A percentile compares a stretch with the other conserved stretches of the same genome.
Evolutionary conservation across 2,329 filamentous ascomycete species (phyloP).

Genomic region (Talaromyces atroroseus): DNA sequence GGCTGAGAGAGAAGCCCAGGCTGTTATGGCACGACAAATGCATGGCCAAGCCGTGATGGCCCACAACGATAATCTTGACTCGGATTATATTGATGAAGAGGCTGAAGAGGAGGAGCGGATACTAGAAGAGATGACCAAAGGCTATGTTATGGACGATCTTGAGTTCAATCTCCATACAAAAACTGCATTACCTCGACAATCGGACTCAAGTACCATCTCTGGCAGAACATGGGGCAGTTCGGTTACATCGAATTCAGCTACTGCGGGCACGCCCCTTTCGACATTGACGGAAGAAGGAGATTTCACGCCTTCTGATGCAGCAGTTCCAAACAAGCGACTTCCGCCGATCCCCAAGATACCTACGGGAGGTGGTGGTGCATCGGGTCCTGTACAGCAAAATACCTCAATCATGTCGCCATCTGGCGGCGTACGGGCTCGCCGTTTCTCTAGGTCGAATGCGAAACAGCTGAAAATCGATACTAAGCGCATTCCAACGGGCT

Average conservation of each 20-base stretch:
- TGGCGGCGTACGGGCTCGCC: slow-evolving; percentile 63
- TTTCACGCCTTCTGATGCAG: slow-evolving; percentile 30
- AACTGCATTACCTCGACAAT: slow-evolving; percentile 67
- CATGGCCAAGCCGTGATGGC: slow-evolving; percentile 24
- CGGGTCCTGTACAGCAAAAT: slow-evolving; percentile 18
- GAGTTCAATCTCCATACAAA: slow-evolving; percentile 65
- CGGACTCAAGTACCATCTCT: slow-evolving; percentile 75
- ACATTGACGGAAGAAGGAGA: slow-evolving; percentile 63
- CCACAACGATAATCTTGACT: slow-evolving; percentile 21
- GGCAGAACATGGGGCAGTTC: slow-evolving; percentile 76
- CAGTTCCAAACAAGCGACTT: slow-evolving; percentile 26
- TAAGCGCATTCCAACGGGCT: slow-evolving; percentile 27
- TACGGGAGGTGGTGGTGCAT: slow-evolving; percentile 36
- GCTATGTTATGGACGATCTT: slow-evolving; percentile 78
- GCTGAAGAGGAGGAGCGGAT: slow-evolving; percentile 69
- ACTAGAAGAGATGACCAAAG: slow-evolving; percentile 81
- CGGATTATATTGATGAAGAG: slow-evolving; percentile 56
- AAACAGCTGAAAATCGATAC: slow-evolving; percentile 91
- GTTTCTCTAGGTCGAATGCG: slow-evolving; percentile 72
- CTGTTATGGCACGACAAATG: slow-evolving; percentile 51
- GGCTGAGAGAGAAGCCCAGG: slow-evolving; percentile 63
- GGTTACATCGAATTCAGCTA: slow-evolving; percentile 65
- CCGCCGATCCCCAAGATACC: slow-evolving; percentile 47
- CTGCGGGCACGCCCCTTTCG: slow-evolving; percentile 62
- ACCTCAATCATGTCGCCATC: slow-evolving; percentile 17